These are phyloP conservation scores for Penicillium hesseltinei DNA, from an alignment of 2,329 filamentous ascomycete genomes.

Conservation along the genomic window DNA sequence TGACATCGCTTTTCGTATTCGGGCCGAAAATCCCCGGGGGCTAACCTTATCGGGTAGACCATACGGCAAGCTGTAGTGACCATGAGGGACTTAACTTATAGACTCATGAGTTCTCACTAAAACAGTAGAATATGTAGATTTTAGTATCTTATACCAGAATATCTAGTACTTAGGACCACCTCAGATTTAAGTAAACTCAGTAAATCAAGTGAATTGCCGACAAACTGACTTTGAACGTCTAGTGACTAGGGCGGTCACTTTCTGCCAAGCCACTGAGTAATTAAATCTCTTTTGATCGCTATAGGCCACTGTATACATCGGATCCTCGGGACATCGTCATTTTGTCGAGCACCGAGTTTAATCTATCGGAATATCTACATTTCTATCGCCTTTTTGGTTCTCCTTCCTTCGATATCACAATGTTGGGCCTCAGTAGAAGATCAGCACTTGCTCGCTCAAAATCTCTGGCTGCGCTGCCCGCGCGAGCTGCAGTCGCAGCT, in stretches of 20 bases:
- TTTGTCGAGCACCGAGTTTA: slow-evolving; percentile 1
- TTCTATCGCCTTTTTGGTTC: neutral
- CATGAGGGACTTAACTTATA: neutral
- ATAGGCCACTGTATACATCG: neutral
- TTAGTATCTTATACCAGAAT: fast-evolving
- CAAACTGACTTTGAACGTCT: neutral
- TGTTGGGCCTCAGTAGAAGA: slow-evolving; percentile 24
- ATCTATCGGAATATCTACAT: slow-evolving; percentile 1
- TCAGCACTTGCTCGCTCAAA: slow-evolving; percentile 21
- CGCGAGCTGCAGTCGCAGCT: slow-evolving; percentile 11
- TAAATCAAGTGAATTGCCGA: neutral
- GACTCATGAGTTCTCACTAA: neutral
- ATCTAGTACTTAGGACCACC: fast-evolving
- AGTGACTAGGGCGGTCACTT: neutral
- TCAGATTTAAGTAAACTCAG: fast-evolving
- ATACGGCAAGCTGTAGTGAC: neutral
- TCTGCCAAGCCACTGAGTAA: neutral
- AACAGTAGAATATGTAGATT: neutral
- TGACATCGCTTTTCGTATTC: slow-evolving; percentile 3
- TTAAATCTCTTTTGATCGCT: neutral
- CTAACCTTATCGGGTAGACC: slow-evolving; percentile 20
- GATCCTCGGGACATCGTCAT: slow-evolving; percentile 18
- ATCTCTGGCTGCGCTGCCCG: slow-evolving; percentile 15
- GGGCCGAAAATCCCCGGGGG: slow-evolving; percentile 30
- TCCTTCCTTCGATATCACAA: neutral